Evolutionary conservation across 768 basidiomycete genomes (phyloP).

Genomic region (Exidia glandulosa): DNA sequence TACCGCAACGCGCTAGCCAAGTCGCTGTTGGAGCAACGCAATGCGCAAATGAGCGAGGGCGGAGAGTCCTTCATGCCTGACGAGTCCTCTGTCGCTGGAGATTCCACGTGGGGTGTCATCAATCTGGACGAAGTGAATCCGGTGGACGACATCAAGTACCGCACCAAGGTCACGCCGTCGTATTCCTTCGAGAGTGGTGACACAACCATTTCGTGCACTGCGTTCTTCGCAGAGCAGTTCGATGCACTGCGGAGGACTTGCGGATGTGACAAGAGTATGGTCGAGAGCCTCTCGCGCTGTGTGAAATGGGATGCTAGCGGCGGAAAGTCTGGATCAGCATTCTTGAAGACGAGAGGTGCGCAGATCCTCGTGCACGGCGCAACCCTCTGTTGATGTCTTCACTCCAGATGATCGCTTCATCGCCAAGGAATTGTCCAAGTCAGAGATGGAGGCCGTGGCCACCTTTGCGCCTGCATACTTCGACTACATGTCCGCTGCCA

Average conservation of each 20-base stretch:
- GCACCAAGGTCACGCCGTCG: background rate
- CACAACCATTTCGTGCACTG: slow-evolving; percentile 83
- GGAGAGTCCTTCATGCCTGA: slow-evolving; percentile 90
- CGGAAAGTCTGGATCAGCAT: slow-evolving; percentile 94
- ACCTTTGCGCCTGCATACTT: slow-evolving; percentile 97
- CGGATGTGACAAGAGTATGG: slow-evolving; percentile 87
- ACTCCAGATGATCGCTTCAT: slow-evolving; percentile 90
- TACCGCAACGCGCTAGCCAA: slow-evolving; percentile 72
- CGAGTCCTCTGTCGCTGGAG: slow-evolving; percentile 69
- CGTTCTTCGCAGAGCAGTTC: slow-evolving; percentile 95
- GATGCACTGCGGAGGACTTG: slow-evolving; percentile 87
- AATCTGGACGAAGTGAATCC: slow-evolving; percentile 42
- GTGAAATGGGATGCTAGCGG: slow-evolving; percentile 94
- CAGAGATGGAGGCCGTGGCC: slow-evolving; percentile 90
- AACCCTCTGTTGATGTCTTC: background rate
- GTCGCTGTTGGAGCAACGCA: slow-evolving; percentile 65
- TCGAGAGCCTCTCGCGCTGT: slow-evolving; percentile 88
- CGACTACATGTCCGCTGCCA: slow-evolving; percentile 93
- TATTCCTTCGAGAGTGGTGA: slow-evolving; percentile 74
- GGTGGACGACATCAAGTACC: slow-evolving; percentile 5
- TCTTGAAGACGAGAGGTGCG: slow-evolving; percentile 87
- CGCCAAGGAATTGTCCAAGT: slow-evolving; percentile 85
- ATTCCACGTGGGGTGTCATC: slow-evolving; percentile 89
- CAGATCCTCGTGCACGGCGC: background rate
- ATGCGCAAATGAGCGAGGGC: slow-evolving; percentile 46